Base-by-base conservation (phyloP, 257 asterid species). In the Striga asiatica region DNA sequence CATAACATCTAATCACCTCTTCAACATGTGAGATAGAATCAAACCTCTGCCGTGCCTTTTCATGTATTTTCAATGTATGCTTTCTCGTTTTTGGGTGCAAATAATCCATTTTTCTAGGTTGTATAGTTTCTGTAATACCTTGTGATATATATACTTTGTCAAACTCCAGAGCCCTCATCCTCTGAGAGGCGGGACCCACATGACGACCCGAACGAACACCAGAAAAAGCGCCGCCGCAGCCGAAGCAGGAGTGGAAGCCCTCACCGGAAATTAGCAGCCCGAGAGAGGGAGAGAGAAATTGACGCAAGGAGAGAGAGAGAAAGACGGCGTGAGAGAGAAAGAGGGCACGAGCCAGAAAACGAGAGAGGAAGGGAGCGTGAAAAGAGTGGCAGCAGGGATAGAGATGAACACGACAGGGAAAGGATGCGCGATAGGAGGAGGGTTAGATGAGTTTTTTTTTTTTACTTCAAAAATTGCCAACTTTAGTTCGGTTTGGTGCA, bases 341-440 rank as follows among this genome's bases (percentile, higher is more conserved):
- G 53, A 23, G 65, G 20, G 27, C 66, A 61, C 54, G 76, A 62
- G 59, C 27, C 25, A 10, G 80, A 65, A 39, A 54, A 66, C 9
- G 80, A 62, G 3, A 62, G 71, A 50, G 59, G 58, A 23, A 72
- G 61, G 32, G 74, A 57, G 8, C 68, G 70, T 5, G 79, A 71
- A 62, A 80, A 74, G 73, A 74, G 80, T 62, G 81, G 88, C 55
- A 82, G 81, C 56, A 67, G 79, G 71, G 93, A 83, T 63, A 75
- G 88, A 50, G 85, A 75, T 34, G 83, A 80, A 42, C 74, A 71
- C 60, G 93, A 82, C 10, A 80, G 88, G 71, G 93, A 77, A 29
- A 75, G 56, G 73, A 66, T 27, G 53, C 51, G 83, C 51, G 83
- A 78, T 47, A 66, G 84, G 66, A 71, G 84, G 58, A 67, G 85